Percentiles rank a stretch among this genome's conserved stretches.
Conservation (phyloP, 192 early-diverging fungal species). For the Lobosporangium transversale region DNA sequence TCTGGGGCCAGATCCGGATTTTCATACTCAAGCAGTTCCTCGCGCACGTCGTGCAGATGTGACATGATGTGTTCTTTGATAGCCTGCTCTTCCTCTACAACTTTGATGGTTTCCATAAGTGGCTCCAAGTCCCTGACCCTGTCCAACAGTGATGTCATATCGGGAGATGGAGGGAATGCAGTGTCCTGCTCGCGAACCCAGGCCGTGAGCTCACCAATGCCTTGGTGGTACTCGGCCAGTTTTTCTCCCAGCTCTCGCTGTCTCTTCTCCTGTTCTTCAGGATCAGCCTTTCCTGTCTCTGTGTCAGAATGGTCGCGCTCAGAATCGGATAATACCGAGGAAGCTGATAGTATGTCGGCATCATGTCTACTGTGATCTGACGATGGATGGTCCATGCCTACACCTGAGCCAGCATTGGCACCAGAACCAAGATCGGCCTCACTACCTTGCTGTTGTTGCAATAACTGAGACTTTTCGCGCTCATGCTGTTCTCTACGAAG, state of each 20-base stretch:
- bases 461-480: slow-evolving; percentile 5
- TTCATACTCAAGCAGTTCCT: slow-evolving; percentile 41
- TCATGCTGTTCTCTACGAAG: slow-evolving; percentile 42
- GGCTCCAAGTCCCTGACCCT: slow-evolving; percentile 37
- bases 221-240: slow-evolving; percentile 39
- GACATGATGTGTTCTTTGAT: slow-evolving; percentile 48
- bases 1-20: slow-evolving; percentile 41
- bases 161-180: slow-evolving; percentile 11
- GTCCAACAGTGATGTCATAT: slow-evolving; percentile 32
- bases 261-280: slow-evolving; percentile 18
- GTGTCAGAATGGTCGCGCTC: not conserved
- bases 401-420: too few species aligned
- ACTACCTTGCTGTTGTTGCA: not conserved
- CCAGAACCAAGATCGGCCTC: too few species aligned
- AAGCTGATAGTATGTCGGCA: slow-evolving; percentile 5
- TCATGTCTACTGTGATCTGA: slow-evolving; percentile 24
- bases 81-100: slow-evolving; percentile 35
- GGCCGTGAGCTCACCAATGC: slow-evolving; percentile 34
- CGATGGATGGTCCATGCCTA: slow-evolving; percentile 13
- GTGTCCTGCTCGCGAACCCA: slow-evolving; percentile 35
- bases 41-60: slow-evolving; percentile 46
- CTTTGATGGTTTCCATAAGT: slow-evolving; percentile 29
- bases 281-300: not conserved
- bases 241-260: slow-evolving; percentile 36
- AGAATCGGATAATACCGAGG: slow-evolving; percentile 9